Percentiles rank a stretch among this genome's conserved stretches.
Evolutionary conservation across 2,329 filamentous ascomycete species (phyloP).

Genomic region (Botrytis paeoniae): DNA sequence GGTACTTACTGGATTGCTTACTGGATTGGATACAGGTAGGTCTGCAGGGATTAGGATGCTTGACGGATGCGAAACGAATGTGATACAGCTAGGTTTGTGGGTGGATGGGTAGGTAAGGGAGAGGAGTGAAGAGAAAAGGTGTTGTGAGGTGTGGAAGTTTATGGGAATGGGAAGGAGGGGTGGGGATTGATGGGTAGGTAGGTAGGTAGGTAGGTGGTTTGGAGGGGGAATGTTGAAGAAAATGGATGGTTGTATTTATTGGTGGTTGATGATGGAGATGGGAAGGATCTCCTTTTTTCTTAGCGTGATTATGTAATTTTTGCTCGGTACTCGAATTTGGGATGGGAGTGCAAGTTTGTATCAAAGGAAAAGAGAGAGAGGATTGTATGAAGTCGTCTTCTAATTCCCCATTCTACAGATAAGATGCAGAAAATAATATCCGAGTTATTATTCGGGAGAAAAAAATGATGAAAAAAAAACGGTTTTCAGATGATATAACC

Average conservation of each 20-base stretch:
- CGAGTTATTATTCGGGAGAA: neutral
- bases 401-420: neutral
- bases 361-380: too few relatives aligned
- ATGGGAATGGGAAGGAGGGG: neutral
- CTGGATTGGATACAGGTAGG: neutral
- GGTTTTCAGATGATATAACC: neutral
- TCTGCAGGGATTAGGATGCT: neutral
- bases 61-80: neutral
- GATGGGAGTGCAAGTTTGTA: neutral
- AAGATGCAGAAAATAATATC: neutral
- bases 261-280: neutral
- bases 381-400: neutral
- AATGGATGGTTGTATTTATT: neutral
- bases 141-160: neutral
- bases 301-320: neutral
- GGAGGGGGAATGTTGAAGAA: rapidly evolving
- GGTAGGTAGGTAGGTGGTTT: neutral
- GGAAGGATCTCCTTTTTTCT: neutral
- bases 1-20: too few relatives aligned
- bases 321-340: neutral
- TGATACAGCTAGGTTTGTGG: neutral
- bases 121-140: too few relatives aligned
- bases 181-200: neutral
- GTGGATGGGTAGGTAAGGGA: neutral
- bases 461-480: neutral